Evolutionary conservation across 495 filamentous ascomycete genomes (phyloP).

Genomic region (Penicillium crystallinum): DNA sequence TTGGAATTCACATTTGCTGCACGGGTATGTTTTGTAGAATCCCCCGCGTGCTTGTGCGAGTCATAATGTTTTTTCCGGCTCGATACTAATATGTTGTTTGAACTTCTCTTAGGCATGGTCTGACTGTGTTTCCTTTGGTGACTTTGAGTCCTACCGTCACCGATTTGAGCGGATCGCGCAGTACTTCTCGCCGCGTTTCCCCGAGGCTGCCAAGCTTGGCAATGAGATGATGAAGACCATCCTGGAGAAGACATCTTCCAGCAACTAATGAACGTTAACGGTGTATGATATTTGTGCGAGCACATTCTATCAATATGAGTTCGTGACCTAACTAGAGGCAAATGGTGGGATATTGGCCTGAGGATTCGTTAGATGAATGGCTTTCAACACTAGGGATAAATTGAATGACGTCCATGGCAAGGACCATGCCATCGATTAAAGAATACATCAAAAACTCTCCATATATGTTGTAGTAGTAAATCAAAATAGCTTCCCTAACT

Average conservation of each 20-base stretch:
- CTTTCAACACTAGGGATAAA: background rate
- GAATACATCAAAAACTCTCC: too few relatives aligned
- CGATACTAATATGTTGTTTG: slow-evolving; percentile 4
- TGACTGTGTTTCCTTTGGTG: slow-evolving; percentile 81
- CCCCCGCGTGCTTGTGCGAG: background rate
- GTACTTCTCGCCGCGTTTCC: slow-evolving; percentile 87
- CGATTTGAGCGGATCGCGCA: slow-evolving; percentile 81
- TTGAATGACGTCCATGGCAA: too few relatives aligned
- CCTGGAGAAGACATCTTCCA: slow-evolving; percentile 64
- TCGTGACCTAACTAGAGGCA: background rate
- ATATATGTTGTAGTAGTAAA: too few relatives aligned
- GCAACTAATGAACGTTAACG: slow-evolving; percentile 9
- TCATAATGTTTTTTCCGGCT: background rate
- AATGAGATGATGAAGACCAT: slow-evolving; percentile 98
- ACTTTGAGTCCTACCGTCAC: slow-evolving; percentile 86
- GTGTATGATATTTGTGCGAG: background rate
- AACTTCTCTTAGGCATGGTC: slow-evolving; percentile 65
- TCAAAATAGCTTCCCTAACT: too few relatives aligned
- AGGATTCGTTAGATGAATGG: background rate
- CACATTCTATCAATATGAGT: background rate
- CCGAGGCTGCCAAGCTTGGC: slow-evolving; percentile 76
- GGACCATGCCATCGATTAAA: too few relatives aligned
- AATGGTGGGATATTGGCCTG: background rate
- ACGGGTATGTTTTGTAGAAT: slow-evolving; percentile 44
- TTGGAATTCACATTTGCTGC: slow-evolving; percentile 97